Evolutionary conservation across 352 stramenopile species (phyloP), one percentile per base, ranked within the genome.

Genomic region (Phytophthora cactorum): DNA sequence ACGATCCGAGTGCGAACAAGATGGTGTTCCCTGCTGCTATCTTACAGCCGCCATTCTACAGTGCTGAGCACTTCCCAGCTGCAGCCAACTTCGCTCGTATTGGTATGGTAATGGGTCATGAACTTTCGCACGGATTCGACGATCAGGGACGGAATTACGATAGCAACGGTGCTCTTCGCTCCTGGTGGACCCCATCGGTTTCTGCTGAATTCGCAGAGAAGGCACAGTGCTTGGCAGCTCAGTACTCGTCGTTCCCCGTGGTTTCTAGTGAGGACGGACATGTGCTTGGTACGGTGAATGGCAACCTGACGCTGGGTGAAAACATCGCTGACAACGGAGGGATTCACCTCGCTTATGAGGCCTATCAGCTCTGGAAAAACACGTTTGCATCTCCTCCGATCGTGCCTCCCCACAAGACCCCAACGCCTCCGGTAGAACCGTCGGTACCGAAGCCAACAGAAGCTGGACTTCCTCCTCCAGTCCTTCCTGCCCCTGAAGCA

Each of bases 1-100:
- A 92, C 62, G 72, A 86, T 3, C 79, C 75, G 3, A 88, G 74
- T 36, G 75, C 70, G 7, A 92, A 92, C 66, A 95, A 98, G 65
- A 98, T 98, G 74, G 91, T 97, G 3, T 98, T 98, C 70, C 95
- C 95, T 15, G 80, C 95, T 8, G 95, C 92, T 27, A 98, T 98
- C 60, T 57, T 98, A 22, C 95, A 98, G 70, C 91, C 90, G 29
- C 80, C 80, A 25, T 86, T 89, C 52, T 89, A 89, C 70, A 85
- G 93, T 57, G 79, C 80, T 15, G 77, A 95, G 31, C 63, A 85
- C 5, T 95, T 93, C 65, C 87, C 93, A 9, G 67, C 74, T 0
- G 91, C 90, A n/a, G 88, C 95, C 8, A 98, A 98, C 66, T 98
- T 95, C 69, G 95, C 89, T 45, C 85, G 86, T 8, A 98, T 98